Conservation (phyloP, 2,329 filamentous ascomycete species). For the Exserohilum rostratum region DNA sequence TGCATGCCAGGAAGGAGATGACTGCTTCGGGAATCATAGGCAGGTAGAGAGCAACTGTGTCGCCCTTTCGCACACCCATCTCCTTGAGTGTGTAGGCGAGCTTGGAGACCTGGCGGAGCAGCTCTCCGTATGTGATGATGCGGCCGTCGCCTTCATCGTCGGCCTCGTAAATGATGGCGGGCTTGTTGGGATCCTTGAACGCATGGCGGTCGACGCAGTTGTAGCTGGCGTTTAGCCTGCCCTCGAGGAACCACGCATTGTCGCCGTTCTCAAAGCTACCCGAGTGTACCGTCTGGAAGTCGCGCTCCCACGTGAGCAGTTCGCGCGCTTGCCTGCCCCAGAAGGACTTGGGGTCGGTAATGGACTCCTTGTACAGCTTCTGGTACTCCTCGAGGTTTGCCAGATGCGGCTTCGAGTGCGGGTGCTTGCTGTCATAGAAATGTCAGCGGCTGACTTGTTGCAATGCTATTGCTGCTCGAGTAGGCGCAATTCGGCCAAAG, state of each 20-base stretch:
- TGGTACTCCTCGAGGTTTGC: conserved; percentile 67
- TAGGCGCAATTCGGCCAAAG: conserved; percentile 7
- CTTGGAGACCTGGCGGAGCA: conserved; percentile 88
- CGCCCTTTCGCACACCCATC: conserved; percentile 96
- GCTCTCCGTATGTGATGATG: conserved; percentile 89
- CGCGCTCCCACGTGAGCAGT: conserved; percentile 84
- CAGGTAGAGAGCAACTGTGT: conserved; percentile 95
- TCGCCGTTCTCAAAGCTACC: conserved; percentile 82
- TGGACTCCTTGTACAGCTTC: conserved; percentile 78
- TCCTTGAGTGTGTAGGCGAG: conserved; percentile 87
- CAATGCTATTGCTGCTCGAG: conserved; percentile 4
- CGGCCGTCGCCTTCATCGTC: conserved; percentile 88
- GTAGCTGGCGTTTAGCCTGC: conserved; percentile 91
- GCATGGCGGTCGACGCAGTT: conserved; percentile 98
- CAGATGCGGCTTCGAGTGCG: conserved; percentile 63
- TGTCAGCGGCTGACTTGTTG: conserved; percentile 16
- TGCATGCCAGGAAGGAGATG: conserved; percentile 86
- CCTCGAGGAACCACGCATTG: conserved; percentile 93
- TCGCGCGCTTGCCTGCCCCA: conserved; percentile 88
- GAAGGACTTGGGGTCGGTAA: conserved; percentile 85
- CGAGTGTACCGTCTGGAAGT: conserved; percentile 86
- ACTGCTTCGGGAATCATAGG: conserved; percentile 99
- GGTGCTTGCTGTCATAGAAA: conserved; percentile 59
- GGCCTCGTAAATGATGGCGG: conserved; percentile 98
- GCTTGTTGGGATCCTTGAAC: conserved; percentile 88